Base-by-base conservation (phyloP, 2,329 filamentous ascomycete genomes). In the Thelonectria discophora region DNA sequence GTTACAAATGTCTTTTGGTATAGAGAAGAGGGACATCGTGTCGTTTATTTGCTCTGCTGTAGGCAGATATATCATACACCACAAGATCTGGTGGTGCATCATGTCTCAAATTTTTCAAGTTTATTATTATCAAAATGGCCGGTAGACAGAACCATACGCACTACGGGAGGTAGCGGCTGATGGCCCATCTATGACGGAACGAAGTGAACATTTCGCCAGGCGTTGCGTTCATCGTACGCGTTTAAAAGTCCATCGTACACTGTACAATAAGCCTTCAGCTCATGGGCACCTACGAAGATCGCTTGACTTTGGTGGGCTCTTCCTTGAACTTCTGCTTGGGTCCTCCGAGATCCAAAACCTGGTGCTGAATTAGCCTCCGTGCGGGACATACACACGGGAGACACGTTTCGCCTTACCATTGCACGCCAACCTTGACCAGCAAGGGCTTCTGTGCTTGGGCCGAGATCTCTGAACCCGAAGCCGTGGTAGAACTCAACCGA, bases 391-490 rank as follows among this genome's bases (percentile, higher is more conserved):
- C 12, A 15, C 3, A 13, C 9, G 32, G 2, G 20, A 17, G 21
- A 15, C 18, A 13, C 5, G 32, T 1, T 10, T 32, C 15, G 37
- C 39, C 82, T 75, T 75, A 93, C 90, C 91, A 97, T 88, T 74
- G 95, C 89, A 68, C 87, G 83, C 93, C 93, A 97, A 17, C 87
- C 89, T 32, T 92, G 91, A 39, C 92, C 92, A 18, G 89, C 90
- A 77, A 93, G 93, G 60, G 85, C 81, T 52, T 87, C 89, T 62
- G 85, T 79, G 75, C 92, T 95, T 51, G 82, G 79, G 0, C 93
- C 92, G 30, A 83, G 77, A 68, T 89, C 86, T 67, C 80, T 80
- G 74, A 95, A 97, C 0, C 92, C 88, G 67, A 92, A 84, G n/a
- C 84, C 84, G 74, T 89, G 84, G 74, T 97, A 97, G 75, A 91